Base-by-base conservation (phyloP, 345 rosid genomes). In the Hibiscus mutabilis region DNA sequence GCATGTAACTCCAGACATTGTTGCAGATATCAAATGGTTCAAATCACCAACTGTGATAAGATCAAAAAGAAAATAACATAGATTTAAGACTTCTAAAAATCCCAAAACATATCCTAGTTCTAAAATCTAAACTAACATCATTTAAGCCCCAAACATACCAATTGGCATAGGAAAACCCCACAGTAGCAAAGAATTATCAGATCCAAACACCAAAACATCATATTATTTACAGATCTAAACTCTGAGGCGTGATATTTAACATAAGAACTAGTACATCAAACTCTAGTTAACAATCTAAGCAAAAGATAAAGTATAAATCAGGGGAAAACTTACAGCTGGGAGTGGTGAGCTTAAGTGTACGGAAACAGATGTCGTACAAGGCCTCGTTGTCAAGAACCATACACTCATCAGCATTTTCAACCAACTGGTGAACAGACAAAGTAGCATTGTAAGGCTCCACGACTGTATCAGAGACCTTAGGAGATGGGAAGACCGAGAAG, bases 1-100 rank as follows among this genome's bases (percentile, higher is more conserved):
- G 72, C 91, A 89, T 15, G 90, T 89, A 22, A 87, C 87, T 24
- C 89, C 92, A 51, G 92, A 87, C 95, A 89, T 89, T 11, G 90
- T 89, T 22, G 86, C 87, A 57, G 90, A 89, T 33, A 89, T 89
- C 84, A 89, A 77, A 60, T 86, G 95, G 69, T 85, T 90, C 75
- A 86, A 71, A 76, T 85, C 92, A 51, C 86, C 90, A 78, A 87
- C 95, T 86, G 83, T 16, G 14, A 66, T 3, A 66, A 9, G 27
- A 24, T 18, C 4, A 46, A 40, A 56, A 10, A 2, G 15, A 25
- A 66, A 66, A 24, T 21, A 1, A 24, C 40, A 7, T 0, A 15
- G 2, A 47, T 15, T 22, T 47, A 16, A 66, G 70, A 15, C 15
- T 4, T 46, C 7, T 29, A 6, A 19, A 66, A 10, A 47, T 25